Evolutionary conservation across 192 early-diverging fungal species (phyloP).

Genomic region (Coemansia erecta): DNA sequence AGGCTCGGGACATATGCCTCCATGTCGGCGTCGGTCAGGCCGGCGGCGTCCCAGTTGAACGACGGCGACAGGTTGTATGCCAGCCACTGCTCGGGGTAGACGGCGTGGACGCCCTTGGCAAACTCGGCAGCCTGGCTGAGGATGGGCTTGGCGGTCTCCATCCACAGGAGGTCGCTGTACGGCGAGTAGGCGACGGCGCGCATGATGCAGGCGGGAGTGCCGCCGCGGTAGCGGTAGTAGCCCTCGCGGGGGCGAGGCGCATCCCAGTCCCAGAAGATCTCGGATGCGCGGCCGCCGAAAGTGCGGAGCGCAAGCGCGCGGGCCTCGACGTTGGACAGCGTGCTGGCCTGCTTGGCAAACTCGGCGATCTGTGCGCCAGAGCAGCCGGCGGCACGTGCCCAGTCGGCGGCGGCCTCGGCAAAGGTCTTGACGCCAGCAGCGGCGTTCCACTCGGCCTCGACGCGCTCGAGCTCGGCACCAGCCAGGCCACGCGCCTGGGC

Average conservation of each 20-base stretch:
- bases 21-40: slow-evolving; percentile 90
- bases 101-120: slow-evolving; percentile 73
- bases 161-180: slow-evolving; percentile 92
- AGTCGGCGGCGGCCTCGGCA: slow-evolving; percentile 74
- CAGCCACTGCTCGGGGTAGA: slow-evolving; percentile 79
- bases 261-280: slow-evolving; percentile 87
- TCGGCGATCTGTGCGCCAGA: slow-evolving; percentile 56
- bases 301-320: slow-evolving; percentile 68
- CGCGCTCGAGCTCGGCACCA: slow-evolving; percentile 72
- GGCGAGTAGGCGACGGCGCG: slow-evolving; percentile 80
- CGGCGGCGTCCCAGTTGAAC: slow-evolving; percentile 98
- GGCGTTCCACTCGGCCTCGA: slow-evolving; percentile 84
- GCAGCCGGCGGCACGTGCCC: slow-evolving; percentile 34
- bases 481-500: slow-evolving; percentile 70
- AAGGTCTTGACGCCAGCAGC: slow-evolving; percentile 80
- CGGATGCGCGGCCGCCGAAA: slow-evolving; percentile 42
- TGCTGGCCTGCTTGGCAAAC: slow-evolving; percentile 46
- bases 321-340: slow-evolving; percentile 80
- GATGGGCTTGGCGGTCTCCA: slow-evolving; percentile 97
- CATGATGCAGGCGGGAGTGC: slow-evolving; percentile 84
- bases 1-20: slow-evolving; percentile 76
- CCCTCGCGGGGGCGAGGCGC: slow-evolving; percentile 88
- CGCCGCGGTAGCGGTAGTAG: slow-evolving; percentile 95
- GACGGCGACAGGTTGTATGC: slow-evolving; percentile 97
- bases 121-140: slow-evolving; percentile 90